A percentile compares a stretch with the other conserved stretches of the same genome.
These are phyloP conservation scores for Arbutus unedo DNA, from an alignment of 148 eudicot species.

Conservation along the genomic window DNA sequence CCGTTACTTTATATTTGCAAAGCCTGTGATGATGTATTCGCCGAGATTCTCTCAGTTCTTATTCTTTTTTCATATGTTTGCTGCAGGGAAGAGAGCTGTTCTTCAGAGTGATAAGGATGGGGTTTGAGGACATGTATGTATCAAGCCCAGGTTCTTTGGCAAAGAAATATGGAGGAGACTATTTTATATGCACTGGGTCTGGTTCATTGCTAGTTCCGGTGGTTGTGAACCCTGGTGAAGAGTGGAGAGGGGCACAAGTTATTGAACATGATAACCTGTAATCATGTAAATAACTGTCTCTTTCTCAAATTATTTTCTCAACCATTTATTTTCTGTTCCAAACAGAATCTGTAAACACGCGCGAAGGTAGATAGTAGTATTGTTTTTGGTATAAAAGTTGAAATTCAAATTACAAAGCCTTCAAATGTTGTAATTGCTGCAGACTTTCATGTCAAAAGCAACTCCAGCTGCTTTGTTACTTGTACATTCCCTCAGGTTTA, in stretches of 20 bases:
- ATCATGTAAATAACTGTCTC: background rate
- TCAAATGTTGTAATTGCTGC: background rate
- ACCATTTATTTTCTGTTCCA: background rate
- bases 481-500: background rate
- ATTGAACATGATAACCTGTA: conserved; percentile 86
- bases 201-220: conserved; percentile 78
- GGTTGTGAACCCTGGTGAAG: conserved; percentile 69
- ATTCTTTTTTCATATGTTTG: background rate
- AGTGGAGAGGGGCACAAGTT: conserved; percentile 86
- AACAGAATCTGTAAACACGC: background rate
- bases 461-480: background rate
- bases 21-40: background rate
- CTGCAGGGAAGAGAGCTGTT: conserved; percentile 69
- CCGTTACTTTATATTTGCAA: background rate
- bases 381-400: background rate
- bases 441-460: background rate
- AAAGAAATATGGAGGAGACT: conserved; percentile 57
- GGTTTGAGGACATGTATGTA: conserved; percentile 72
- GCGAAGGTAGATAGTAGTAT: background rate
- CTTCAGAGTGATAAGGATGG: conserved; percentile 71
- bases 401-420: background rate
- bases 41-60: background rate
- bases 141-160: conserved; percentile 78
- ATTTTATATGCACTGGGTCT: conserved; percentile 84
- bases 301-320: background rate